Percentiles rank a stretch among this genome's conserved stretches.
phyloP scores from a whole-genome alignment of 371 early-diverging fungal species.

The Actinomortierella ambigua region DNA sequence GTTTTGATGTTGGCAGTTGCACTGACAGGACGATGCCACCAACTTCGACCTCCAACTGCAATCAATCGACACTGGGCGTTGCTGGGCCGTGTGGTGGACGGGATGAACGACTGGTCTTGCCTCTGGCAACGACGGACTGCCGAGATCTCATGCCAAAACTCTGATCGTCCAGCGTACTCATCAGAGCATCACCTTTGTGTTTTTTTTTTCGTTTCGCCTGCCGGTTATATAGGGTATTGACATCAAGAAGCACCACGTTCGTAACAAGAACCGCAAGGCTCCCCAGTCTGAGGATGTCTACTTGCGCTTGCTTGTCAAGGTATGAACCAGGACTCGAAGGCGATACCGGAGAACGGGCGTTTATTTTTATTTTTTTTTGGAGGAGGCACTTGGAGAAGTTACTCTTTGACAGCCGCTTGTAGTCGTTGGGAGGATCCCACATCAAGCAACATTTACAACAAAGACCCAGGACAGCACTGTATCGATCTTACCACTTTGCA shows the following conservation, averaged over 20 bases:
- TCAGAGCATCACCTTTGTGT: conserved; percentile 11
- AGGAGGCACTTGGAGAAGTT: neutral
- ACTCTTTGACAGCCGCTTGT: too few species aligned
- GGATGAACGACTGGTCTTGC: neutral
- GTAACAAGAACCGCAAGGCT: conserved; percentile 86
- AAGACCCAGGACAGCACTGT: too few species aligned
- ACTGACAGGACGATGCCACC: too few species aligned
- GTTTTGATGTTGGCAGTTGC: too few species aligned
- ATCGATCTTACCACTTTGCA: too few species aligned
- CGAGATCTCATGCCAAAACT: conserved; percentile 13
- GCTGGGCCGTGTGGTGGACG: too few species aligned
- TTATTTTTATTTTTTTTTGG: neutral
- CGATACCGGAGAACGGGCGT: neutral
- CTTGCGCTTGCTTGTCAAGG: conserved; percentile 95
- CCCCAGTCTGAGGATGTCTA: conserved; percentile 94
- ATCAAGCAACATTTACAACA: too few species aligned
- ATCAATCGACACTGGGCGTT: too few species aligned
- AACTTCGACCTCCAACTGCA: too few species aligned
- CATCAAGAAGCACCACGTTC: conserved; percentile 94
- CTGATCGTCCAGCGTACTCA: conserved; percentile 21
- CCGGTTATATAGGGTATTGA: conserved; percentile 87
- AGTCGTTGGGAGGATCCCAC: too few species aligned
- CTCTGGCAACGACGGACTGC: neutral
- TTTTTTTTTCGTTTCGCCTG: neutral
- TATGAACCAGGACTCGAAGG: conserved; percentile 35